Evolutionary conservation across 371 early-diverging fungal species (phyloP), one percentile per base, ranked within the genome.

Genomic region (Mortierella sp.): DNA sequence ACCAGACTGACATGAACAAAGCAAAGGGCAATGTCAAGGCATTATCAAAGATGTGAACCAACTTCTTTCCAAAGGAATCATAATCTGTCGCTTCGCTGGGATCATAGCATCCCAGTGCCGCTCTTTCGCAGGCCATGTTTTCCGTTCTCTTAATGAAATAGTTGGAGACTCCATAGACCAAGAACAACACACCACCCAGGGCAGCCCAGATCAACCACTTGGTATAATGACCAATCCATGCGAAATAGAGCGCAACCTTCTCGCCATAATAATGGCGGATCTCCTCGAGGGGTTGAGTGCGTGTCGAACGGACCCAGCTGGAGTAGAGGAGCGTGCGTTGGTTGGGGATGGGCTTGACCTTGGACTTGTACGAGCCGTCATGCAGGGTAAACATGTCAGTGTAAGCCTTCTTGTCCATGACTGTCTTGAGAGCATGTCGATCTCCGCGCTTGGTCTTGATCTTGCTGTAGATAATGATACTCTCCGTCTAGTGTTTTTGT

Each of bases 221-320:
- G 1, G 89, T 89, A 60, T 89, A 89, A 58, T 82, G 72, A 44
- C 80, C 91, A 28, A 93, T 80, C 90, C 91, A 94, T 28, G 91
- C 91, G 81, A 93, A 94, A 65, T 93, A 94, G 19, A 92, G 87
- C 31, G 91, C 94, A 63, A 92, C 84, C 74, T 90, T 87, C 77
- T 93, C 94, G 58, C 94, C 94, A 80, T 90, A 93, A 78, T 94
- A 94, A 48, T 88, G 81, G 24, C 86, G 89, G 70, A 91, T 85
- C 73, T 88, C 84, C 44, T 92, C 88, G 31, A 90, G 65, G 5
- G 89, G 87, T 78, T 92, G 92, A 0, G 79, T 0, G 48, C 45
- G 44, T 45, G 72, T 58, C n/a, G 80, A 75, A 45, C 77, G 74
- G 10, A 82, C 82, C 86, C 86, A 85, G 42, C 2, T 48, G 31